Evolutionary conservation across 192 early-diverging fungal species (phyloP).

Genomic region (Backusella liffmaniae): DNA sequence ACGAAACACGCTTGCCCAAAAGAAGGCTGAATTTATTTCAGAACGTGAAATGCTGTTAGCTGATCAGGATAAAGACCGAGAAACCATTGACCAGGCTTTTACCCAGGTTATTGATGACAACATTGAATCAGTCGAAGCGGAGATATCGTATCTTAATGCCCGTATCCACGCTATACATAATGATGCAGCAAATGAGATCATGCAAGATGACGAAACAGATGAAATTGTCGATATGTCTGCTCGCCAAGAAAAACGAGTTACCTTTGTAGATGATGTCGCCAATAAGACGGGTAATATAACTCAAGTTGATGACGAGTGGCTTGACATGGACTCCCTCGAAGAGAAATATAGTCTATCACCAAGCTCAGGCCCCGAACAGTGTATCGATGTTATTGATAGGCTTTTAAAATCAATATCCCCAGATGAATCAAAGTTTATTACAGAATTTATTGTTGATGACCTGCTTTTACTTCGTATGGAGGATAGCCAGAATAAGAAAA

Average conservation of each 20-base stretch:
- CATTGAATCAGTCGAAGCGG: conserved; percentile 49
- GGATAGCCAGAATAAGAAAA: conserved; percentile 43
- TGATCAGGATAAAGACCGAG: conserved; percentile 14
- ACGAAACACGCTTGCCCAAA: conserved; percentile 38
- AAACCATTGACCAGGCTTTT: conserved; percentile 17
- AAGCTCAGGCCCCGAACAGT: conserved; percentile 38
- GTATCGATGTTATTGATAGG: conserved; percentile 42
- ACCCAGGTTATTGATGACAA: conserved; percentile 54
- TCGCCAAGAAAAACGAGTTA: conserved; percentile 26
- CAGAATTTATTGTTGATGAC: conserved; percentile 56
- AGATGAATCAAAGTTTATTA: conserved; percentile 42
- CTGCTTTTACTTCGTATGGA: conserved; percentile 47
- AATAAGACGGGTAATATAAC: background rate
- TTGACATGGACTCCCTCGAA: conserved; percentile 28
- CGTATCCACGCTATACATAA: conserved; percentile 48
- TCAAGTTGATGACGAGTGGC: conserved; percentile 21
- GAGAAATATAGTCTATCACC: conserved; percentile 29
- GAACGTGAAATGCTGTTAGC: conserved; percentile 45
- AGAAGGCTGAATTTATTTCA: conserved; percentile 45
- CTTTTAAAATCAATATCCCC: conserved; percentile 46
- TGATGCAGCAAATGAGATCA: conserved; percentile 39
- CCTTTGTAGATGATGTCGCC: conserved; percentile 30
- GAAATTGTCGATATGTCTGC: conserved; percentile 16
- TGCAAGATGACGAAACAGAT: conserved; percentile 13
- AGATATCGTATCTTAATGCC: conserved; percentile 50